Base-by-base conservation (phyloP, 768 basidiomycete genomes). In the Rhodotorula paludigena region DNA sequence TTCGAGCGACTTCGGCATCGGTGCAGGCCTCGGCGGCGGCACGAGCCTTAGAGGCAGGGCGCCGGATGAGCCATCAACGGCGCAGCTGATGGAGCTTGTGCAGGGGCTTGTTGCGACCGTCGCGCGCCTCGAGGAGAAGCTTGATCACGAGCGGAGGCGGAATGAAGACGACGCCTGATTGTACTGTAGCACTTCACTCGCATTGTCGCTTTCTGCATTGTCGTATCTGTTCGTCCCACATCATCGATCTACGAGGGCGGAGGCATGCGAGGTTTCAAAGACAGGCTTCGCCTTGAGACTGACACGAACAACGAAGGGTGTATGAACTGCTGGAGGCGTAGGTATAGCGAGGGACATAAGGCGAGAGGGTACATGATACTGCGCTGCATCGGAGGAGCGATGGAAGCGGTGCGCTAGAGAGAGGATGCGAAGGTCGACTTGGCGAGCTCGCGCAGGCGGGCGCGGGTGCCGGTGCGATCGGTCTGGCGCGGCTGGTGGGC, bases 111-210 rank as follows among this genome's bases (percentile, higher is more conserved):
- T 67, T 9, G 33, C 45, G 44, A 75, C 74, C 60, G 71, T 79
- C 1, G 79, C 77, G 48, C 78, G 77, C 44, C 72, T 82, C 45
- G 79, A 81, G 68, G 77, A 75, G 68, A 79, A 78, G 66, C 63
- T 82, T 12, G 76, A 76, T 15, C 78, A 76, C 16, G 54, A 20
- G 39, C 76, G 25, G 63, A 73, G n/a, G 78, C 78, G 32, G 47
- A 39, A 38, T 14, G 49, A 35, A 1, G 32, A 7, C 42, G 65
- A 72, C 2, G 76, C 80, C 48, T 66, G 69, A n/a, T 2, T 76
- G 80, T 39, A 75, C 75, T 59, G 68, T 81, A 41, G 81, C 80
- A 80, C 81, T 51, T 3, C 78, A n/a, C n/a, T n/a, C n/a, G n/a
- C n/a, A n/a, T n/a, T n/a, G n/a, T n/a, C n/a, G n/a, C n/a, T n/a